A percentile compares a stretch with the other conserved stretches of the same genome.
Evolutionary conservation across 345 rosid species (phyloP).

Genomic region (Eucalyptus leucophloia): DNA sequence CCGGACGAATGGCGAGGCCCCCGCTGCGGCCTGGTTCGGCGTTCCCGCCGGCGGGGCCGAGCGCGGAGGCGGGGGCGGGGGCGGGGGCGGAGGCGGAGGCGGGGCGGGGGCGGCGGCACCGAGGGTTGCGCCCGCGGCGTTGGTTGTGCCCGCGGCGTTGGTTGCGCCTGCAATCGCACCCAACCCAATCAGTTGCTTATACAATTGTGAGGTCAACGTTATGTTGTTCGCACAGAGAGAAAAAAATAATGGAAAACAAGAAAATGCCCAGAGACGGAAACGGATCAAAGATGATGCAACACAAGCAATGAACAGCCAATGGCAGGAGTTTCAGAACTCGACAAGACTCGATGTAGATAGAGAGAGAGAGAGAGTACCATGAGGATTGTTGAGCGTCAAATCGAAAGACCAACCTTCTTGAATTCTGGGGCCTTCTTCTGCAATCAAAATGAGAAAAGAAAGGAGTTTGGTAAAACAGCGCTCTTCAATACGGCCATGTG

Average conservation of each 20-base stretch:
- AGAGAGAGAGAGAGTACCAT: neutral
- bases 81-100: neutral
- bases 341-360: neutral
- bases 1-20: slow-evolving; percentile 22
- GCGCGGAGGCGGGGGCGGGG: neutral
- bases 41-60: neutral
- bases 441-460: neutral
- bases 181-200: neutral
- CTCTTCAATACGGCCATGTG: neutral
- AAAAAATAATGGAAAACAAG: neutral
- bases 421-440: neutral
- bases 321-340: neutral
- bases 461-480: neutral
- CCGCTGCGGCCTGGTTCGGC: neutral
- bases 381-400: neutral
- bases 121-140: neutral
- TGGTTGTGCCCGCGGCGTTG: neutral
- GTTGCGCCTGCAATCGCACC: neutral
- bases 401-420: neutral
- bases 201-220: neutral
- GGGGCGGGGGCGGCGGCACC: neutral
- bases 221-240: neutral
- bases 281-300: neutral
- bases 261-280: neutral
- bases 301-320: neutral